A percentile compares a stretch with the other conserved stretches of the same genome.
Conservation (phyloP, 768 basidiomycete species). For the Hericium coralloides region DNA sequence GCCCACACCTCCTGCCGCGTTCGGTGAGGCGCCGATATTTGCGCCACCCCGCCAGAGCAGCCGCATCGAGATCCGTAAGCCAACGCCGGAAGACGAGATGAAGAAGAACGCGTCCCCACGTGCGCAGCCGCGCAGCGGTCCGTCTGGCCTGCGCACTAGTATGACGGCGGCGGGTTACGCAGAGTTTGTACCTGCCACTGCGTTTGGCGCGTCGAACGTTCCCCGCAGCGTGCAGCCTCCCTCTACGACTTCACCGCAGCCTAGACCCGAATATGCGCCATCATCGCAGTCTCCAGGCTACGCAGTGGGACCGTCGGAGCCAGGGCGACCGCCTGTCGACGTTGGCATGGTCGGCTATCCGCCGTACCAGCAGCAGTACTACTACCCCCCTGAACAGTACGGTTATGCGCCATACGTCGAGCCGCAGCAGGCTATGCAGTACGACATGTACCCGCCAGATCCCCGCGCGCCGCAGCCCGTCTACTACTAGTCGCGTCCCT, state of each 20-base stretch:
- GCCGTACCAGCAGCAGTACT: slow-evolving; percentile 57
- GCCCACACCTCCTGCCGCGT: slow-evolving; percentile 47
- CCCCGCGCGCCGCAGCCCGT: slow-evolving; percentile 38
- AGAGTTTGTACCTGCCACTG: slow-evolving; percentile 4
- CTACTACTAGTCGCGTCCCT: slow-evolving; percentile 44
- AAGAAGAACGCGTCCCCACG: slow-evolving; percentile 17
- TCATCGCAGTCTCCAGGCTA: slow-evolving; percentile 7
- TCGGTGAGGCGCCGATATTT: slow-evolving; percentile 61
- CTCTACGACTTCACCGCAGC: slow-evolving; percentile 1
- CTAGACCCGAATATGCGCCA: slow-evolving; percentile 19
- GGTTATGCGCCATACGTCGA: slow-evolving; percentile 37
- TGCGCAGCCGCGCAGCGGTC: slow-evolving; percentile 17
- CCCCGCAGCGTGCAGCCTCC: not conserved
- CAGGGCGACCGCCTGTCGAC: slow-evolving; percentile 22
- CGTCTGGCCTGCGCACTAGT: slow-evolving; percentile 38
- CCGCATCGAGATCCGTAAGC: slow-evolving; percentile 69
- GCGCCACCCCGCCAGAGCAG: slow-evolving; percentile 63
- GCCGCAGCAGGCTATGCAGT: slow-evolving; percentile 48
- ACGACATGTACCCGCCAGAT: slow-evolving; percentile 55
- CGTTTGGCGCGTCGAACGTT: slow-evolving; percentile 1
- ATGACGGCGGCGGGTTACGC: slow-evolving; percentile 5
- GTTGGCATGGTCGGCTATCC: slow-evolving; percentile 43
- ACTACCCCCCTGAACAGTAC: slow-evolving; percentile 57
- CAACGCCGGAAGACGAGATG: slow-evolving; percentile 24
- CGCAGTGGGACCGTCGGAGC: slow-evolving; percentile 1